Conservation (phyloP, 768 basidiomycete genomes). For the Pleurotus djamor region DNA sequence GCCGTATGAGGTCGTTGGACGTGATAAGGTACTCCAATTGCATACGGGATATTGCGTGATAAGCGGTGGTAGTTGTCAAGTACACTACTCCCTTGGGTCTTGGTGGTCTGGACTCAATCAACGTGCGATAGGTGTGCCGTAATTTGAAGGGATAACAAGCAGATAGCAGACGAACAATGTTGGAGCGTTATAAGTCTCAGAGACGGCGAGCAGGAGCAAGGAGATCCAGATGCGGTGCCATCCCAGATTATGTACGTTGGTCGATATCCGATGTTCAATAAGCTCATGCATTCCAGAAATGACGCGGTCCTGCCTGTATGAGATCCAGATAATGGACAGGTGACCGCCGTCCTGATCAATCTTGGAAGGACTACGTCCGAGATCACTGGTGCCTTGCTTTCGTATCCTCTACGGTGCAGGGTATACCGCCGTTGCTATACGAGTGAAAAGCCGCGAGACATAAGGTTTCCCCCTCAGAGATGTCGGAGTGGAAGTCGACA, state of each 20-base stretch:
- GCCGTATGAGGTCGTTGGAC: too few relatives aligned
- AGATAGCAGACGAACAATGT: background rate
- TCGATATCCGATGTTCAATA: too few relatives aligned
- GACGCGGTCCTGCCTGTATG: background rate
- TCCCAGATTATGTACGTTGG: too few relatives aligned
- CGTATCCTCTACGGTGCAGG: too few relatives aligned
- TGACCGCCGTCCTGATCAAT: background rate
- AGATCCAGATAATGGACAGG: background rate
- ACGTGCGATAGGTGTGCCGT: too few relatives aligned
- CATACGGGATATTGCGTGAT: background rate
- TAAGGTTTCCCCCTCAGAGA: too few relatives aligned
- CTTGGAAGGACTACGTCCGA: background rate
- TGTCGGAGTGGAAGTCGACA: too few relatives aligned
- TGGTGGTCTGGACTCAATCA: too few relatives aligned
- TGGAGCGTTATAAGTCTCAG: background rate
- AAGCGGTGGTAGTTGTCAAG: constrained; percentile 3
- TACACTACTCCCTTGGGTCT: background rate
- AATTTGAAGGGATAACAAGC: too few relatives aligned
- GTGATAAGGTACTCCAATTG: background rate
- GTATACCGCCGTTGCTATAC: too few relatives aligned
- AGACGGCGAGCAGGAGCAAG: background rate
- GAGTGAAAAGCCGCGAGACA: too few relatives aligned
- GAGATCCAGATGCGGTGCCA: background rate
- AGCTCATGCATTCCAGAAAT: background rate
- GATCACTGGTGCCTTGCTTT: background rate